Evolutionary conservation across 371 early-diverging fungal species (phyloP), one percentile per base, ranked within the genome.

Genomic region (Blakeslea trispora): DNA sequence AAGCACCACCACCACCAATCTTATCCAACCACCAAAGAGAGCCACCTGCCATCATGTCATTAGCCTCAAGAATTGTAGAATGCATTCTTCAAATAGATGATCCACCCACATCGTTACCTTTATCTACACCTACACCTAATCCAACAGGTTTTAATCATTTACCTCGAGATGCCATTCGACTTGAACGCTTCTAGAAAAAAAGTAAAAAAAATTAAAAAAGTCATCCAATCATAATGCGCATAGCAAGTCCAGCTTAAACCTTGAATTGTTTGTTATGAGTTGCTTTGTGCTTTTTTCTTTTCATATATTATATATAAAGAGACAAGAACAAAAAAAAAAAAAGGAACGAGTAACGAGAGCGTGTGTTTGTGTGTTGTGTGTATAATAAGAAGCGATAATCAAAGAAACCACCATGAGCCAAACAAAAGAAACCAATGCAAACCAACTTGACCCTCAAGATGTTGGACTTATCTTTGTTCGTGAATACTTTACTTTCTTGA

Each of bases 381-480:
- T 3, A 28, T 28, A 28, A 7, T 5, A 5, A 28, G 28, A 28
- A 28, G 3, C 3, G 28, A 28, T 28, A 28, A 7, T 28, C 28
- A n/a, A n/a, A n/a, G n/a, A n/a, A n/a, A n/a, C n/a, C n/a, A n/a
- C n/a, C n/a, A 31, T 48, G 11, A 48, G 32, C 10, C 56, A 56
- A 28, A 28, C 35, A 39, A 50, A 50, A 14, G 50, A 50, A 15
- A 39, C 11, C 50, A 48, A 32, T 7, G 28, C 28, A 28, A 28
- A 28, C 22, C 39, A 51, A 49, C 57, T 70, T 57, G 68, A 55
- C 21, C 67, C 70, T 8, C 84, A 83, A 64, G 92, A 95, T 67
- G 87, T 97, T 46, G 96, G 95, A 39, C 88, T 91, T 87, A 82
- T 94, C 68, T 97, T 97, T 81, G 96, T 95, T 53, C 91, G 93